A percentile compares a stretch with the other conserved stretches of the same genome.
Evolutionary conservation across 2,329 filamentous ascomycete species (phyloP).

Genomic region (Aureobasidium pullulans): DNA sequence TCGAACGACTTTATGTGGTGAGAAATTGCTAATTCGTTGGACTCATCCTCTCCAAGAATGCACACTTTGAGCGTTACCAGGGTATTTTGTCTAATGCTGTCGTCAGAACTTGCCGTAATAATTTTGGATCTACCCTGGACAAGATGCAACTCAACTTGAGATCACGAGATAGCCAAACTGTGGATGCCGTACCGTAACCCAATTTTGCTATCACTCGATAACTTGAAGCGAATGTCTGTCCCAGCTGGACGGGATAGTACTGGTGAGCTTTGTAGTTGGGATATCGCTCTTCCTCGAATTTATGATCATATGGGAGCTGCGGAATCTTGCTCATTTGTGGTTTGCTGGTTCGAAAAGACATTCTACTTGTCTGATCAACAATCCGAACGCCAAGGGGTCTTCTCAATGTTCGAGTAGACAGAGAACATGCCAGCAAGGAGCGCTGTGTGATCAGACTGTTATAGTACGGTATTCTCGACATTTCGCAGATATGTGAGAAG

Average conservation of each 20-base stretch:
- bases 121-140: neutral
- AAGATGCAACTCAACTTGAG: conserved; percentile 16
- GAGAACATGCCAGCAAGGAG: too few relatives aligned
- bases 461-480: too few relatives aligned
- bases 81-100: neutral
- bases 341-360: too few relatives aligned
- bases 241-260: conserved; percentile 33
- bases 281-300: conserved; percentile 24
- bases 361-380: too few relatives aligned
- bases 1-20: conserved; percentile 17
- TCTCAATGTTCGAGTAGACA: too few relatives aligned
- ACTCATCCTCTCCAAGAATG: conserved; percentile 1
- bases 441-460: too few relatives aligned
- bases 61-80: conserved; percentile 17
- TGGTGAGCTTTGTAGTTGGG: conserved; percentile 22
- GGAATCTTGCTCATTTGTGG: too few relatives aligned
- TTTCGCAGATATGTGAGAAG: too few relatives aligned
- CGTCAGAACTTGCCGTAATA: neutral
- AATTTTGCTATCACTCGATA: conserved; percentile 38
- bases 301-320: neutral
- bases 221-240: conserved; percentile 26
- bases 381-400: too few relatives aligned
- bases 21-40: conserved; percentile 18
- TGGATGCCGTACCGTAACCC: conserved; percentile 36
- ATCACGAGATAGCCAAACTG: conserved; percentile 38